Base-by-base conservation (phyloP, 2,329 filamentous ascomycete genomes). In the Immersiporthe knoxdaviesiana region DNA sequence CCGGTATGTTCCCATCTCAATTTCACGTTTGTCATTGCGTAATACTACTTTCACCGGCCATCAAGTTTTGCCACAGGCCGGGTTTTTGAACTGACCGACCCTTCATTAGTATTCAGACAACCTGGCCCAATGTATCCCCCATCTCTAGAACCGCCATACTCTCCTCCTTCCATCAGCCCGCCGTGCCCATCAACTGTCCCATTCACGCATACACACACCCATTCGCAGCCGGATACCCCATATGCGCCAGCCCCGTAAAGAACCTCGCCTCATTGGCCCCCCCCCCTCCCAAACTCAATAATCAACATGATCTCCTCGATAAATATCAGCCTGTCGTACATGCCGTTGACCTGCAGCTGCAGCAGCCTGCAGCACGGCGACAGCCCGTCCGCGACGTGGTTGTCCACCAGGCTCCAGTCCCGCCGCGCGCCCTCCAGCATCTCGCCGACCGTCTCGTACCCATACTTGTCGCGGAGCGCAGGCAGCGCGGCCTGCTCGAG, bases 271-370 rank as follows among this genome's bases (percentile, higher is more conserved):
- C 89, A 79, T 92, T 92, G 16, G 88, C 87, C 41, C 81, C 83
- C 35, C 35, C 35, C 35, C 35, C 35, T 35, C 2, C 89, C 89
- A 72, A 90, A 84, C 76, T 90, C 87, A 72, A 90, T 86, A 66
- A 91, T 79, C 65, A 91, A 78, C 79, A 89, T 85, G 18, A 84
- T 89, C 74, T 91, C 89, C 74, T 91, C 89, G 68, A 91, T 89
- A 0, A 89, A 89, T 82, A 89, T 89, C 60, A 89, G 87, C 78
- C 88, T 86, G 73, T 89, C 87, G 44, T 85, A 81, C 1, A 83
- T 85, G 0, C 87, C 80, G 73, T 90, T 89, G 10, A 89, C 86
- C 65, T 91, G 80, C 68, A 91, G 77, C 65, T 91, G 80, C 68
- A 91, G 77, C 72, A 92, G 77, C 71, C 88, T 80, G 58, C 84